Base-by-base conservation (phyloP, 768 basidiomycete species). In the Mycena maculata region DNA sequence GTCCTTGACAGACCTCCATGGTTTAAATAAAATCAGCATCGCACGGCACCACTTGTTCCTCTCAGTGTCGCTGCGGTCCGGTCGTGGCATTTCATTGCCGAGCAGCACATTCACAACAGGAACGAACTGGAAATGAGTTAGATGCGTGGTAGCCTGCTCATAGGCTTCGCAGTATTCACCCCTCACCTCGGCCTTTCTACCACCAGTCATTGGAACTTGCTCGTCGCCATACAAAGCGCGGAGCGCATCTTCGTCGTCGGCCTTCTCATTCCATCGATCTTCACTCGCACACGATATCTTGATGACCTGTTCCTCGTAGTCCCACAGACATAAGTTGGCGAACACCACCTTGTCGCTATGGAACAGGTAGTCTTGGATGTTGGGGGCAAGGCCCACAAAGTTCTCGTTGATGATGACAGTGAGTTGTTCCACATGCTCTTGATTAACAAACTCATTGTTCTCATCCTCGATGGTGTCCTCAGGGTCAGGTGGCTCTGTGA, bases 1-100 rank as follows among this genome's bases (percentile, higher is more conserved):
- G n/a, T 62, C 60, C 3, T 0, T 2, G 1, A 62, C 5, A 2
- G 49, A 13, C 3, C 60, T 8, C 60, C 60, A 62, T 1, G 60
- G 60, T 28, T 62, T 62, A 27, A 62, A 62, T 0, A 62, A 18
- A 1, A 62, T 62, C 0, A 62, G 20, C 60, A 62, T 62, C 2
- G 60, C 60, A 15, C 60, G 27, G 12, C 28, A 22, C 60, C 60
- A 62, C 18, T 25, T 30, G 2, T 62, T 27, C 0, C 25, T 12
- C 23, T 60, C 48, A 1, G 3, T 10, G 1, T 23, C 11, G 0
- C 50, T 11, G 3, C 50, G 39, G 11, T 62, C 50, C 1, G 60
- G 60, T 0, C 60, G 27, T 0, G 60, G 50, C 1, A 62, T 22
- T 3, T 1, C 31, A 0, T 53, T 22, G 0, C 60, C 60, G 3